Percentiles rank a stretch among this genome's conserved stretches.
phyloP scores from a whole-genome alignment of 257 asterid genomes.

The Solanum piurae region DNA sequence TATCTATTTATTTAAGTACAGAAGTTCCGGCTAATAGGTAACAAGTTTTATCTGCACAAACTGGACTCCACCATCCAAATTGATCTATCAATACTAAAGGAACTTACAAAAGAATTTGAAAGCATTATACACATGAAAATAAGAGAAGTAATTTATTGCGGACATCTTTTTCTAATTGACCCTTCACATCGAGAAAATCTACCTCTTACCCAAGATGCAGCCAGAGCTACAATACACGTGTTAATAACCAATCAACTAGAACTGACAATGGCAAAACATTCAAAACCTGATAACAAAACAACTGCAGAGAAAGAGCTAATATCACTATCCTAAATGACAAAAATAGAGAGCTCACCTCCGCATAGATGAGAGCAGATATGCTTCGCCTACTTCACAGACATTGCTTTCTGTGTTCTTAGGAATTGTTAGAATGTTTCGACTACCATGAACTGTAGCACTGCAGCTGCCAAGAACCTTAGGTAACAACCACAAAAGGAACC shows the following conservation, averaged over 20 bases:
- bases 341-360: slow-evolving; percentile 44
- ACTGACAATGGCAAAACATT: neutral
- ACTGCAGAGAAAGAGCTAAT: neutral
- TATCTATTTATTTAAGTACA: neutral
- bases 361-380: slow-evolving; percentile 67
- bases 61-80: neutral
- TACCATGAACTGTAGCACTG: slow-evolving; percentile 46
- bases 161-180: neutral
- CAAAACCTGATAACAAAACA: neutral
- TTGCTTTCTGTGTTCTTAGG: slow-evolving; percentile 56
- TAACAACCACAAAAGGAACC: slow-evolving; percentile 89
- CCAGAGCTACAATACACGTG: neutral
- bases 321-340: neutral
- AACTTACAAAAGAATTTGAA: neutral
- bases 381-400: slow-evolving; percentile 75
- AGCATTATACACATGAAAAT: neutral
- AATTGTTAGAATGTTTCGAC: slow-evolving; percentile 47
- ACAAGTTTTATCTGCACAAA: neutral
- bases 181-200: neutral
- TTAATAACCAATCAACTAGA: neutral
- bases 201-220: neutral
- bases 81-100: neutral
- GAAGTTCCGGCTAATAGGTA: neutral
- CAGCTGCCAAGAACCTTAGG: slow-evolving; percentile 61
- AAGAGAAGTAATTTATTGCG: neutral